Conservation (phyloP, 805 yeast genomes). For the Peterozyma xylosa region DNA sequence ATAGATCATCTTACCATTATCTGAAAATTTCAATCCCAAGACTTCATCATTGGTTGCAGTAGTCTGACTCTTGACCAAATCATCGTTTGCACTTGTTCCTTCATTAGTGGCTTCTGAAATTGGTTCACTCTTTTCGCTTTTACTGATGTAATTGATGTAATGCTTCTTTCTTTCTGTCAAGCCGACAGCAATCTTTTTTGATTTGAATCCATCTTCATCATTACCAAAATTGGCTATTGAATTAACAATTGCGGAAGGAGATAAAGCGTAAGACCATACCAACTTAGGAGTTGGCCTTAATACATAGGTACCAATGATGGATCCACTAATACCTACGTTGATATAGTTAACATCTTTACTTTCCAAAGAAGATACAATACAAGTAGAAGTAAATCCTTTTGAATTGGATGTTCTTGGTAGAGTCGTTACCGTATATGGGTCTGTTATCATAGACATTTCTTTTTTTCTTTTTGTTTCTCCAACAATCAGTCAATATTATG, state of each 20-base stretch:
- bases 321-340: conserved; percentile 48
- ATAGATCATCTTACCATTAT: conserved; percentile 19
- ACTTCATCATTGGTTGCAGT: conserved; percentile 13
- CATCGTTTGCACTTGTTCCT: conserved; percentile 21
- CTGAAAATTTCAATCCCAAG: conserved; percentile 19
- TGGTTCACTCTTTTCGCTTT: conserved; percentile 4
- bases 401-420: conserved; percentile 3
- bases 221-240: conserved; percentile 24
- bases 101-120: conserved; percentile 17
- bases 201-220: conserved; percentile 13
- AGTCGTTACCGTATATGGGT: conserved; percentile 7
- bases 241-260: conserved; percentile 37
- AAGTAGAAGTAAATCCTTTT: not conserved
- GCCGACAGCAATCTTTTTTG: conserved; percentile 23
- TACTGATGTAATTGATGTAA: conserved; percentile 16
- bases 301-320: conserved; percentile 41
- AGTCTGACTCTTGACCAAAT: conserved; percentile 22
- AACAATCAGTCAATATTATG: no score
- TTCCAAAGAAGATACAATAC: not conserved
- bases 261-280: conserved; percentile 46
- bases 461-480: no score
- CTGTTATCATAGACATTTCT: conserved; percentile 5
- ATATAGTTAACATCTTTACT: conserved; percentile 23
- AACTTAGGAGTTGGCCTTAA: conserved; percentile 51
- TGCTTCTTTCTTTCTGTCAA: conserved; percentile 26